phyloP scores from a whole-genome alignment of 1,139 yeast species.

The Maudiozyma humilis region DNA sequence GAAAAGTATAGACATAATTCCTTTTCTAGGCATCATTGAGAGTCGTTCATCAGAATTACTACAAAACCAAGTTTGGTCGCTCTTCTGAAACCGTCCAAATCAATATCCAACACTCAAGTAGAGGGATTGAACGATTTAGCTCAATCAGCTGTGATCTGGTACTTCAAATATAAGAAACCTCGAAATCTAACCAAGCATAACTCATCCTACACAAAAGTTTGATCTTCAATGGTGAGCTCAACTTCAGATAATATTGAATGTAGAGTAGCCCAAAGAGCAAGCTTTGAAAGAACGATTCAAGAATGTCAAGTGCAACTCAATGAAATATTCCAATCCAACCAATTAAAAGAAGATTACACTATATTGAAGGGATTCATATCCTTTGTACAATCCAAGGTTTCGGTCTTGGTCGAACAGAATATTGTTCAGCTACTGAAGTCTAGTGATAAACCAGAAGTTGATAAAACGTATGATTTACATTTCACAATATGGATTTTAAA shows the following conservation, averaged over 20 bases:
- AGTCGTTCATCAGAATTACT: no score
- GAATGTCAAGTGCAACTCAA: constrained; percentile 19
- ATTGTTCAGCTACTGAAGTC: neutral
- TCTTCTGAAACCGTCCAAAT: no score
- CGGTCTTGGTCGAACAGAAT: constrained; percentile 1
- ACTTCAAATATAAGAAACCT: no score
- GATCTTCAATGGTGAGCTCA: constrained; percentile 18
- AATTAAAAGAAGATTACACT: constrained; percentile 24
- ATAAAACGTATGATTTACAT: neutral
- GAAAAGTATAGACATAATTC: no score
- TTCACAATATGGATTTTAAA: constrained; percentile 33
- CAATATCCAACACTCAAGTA: no score
- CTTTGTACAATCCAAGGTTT: constrained; percentile 24
- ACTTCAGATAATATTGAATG: neutral
- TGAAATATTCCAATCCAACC: constrained; percentile 20
- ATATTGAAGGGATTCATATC: constrained; percentile 25
- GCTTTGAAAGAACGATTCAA: constrained; percentile 6
- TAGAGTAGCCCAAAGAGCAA: neutral
- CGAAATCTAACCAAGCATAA: constrained; percentile 32
- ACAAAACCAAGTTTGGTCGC: no score
- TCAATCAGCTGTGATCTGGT: no score
- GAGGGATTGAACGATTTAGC: no score
- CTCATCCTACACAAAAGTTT: constrained; percentile 33
- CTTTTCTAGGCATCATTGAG: no score
- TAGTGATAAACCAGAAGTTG: neutral